A percentile compares a stretch with the other conserved stretches of the same genome.
These are phyloP conservation scores for Paramecium caudatum DNA, from an alignment of 73 alveolate genomes.

Conservation along the genomic window DNA sequence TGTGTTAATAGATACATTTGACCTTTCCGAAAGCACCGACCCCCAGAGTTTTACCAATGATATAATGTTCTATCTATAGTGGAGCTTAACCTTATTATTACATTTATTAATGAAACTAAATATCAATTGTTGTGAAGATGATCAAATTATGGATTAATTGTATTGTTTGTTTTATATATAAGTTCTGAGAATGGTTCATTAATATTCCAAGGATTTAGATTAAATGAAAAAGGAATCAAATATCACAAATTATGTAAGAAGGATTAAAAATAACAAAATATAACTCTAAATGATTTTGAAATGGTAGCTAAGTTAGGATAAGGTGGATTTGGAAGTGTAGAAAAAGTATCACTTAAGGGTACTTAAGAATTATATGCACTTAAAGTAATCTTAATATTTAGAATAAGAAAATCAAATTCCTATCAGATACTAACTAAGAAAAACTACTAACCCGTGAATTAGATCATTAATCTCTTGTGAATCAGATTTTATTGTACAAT, in stretches of 20 bases:
- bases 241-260: background rate
- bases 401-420: constrained; percentile 76
- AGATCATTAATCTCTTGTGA: constrained; percentile 85
- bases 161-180: background rate
- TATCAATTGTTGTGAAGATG: constrained; percentile 42
- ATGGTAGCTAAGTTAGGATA: constrained; percentile 77
- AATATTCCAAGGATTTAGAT: background rate
- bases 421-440: constrained; percentile 35
- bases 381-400: constrained; percentile 74
- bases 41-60: constrained; percentile 85
- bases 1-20: constrained; percentile 66
- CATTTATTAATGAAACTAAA: constrained; percentile 27
- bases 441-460: constrained; percentile 77
- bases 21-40: constrained; percentile 93
- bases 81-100: constrained; percentile 62
- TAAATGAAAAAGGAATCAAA: constrained; percentile 50
- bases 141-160: background rate
- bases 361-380: constrained; percentile 82
- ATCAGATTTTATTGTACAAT: constrained; percentile 89
- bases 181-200: background rate
- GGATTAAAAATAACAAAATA: constrained; percentile 10
- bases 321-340: constrained; percentile 83
- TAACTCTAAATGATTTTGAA: constrained; percentile 59
- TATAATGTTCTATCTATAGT: constrained; percentile 78
- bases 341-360: constrained; percentile 78